A percentile compares a stretch with the other conserved stretches of the same genome.
phyloP scores from a whole-genome alignment of 169 alveolate species.

The Eimeria praecox region DNA sequence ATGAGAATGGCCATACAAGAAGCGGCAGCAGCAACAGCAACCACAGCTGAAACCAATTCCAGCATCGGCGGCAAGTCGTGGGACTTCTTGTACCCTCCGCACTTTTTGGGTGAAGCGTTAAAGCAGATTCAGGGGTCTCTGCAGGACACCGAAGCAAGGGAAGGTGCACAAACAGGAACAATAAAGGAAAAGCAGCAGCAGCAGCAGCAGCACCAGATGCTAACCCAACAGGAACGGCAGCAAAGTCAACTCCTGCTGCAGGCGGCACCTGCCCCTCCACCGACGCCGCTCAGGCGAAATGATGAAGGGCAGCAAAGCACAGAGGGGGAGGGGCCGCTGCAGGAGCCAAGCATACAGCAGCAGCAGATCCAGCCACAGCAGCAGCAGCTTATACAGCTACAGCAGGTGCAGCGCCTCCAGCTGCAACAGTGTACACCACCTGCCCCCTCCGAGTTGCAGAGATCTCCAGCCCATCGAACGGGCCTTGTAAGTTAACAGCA shows the following conservation, averaged over 20 bases:
- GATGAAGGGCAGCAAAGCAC: conserved; percentile 20
- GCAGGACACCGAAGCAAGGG: conserved; percentile 21
- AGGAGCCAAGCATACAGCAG: conserved; percentile 4
- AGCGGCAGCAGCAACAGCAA: conserved; percentile 48
- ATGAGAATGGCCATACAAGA: conserved; percentile 22
- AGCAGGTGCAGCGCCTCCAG: conserved; percentile 30
- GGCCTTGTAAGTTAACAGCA: not conserved
- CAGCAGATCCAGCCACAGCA: conserved; percentile 49
- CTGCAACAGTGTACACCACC: not conserved
- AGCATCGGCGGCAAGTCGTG: conserved; percentile 46
- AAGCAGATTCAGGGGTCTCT: conserved; percentile 18
- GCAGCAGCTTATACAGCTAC: conserved; percentile 31
- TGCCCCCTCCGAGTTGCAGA: conserved; percentile 20
- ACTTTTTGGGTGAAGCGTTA: conserved; percentile 29
- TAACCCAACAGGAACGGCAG: conserved; percentile 3
- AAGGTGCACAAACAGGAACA: not conserved
- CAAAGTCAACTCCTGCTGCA: conserved; percentile 21
- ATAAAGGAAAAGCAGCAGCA: not conserved
- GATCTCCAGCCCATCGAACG: not conserved
- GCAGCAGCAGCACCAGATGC: conserved; percentile 21
- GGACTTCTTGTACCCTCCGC: conserved; percentile 37
- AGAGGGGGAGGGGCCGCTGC: conserved; percentile 29
- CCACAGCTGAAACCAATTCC: conserved; percentile 6
- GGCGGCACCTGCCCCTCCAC: conserved; percentile 35
- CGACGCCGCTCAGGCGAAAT: conserved; percentile 13